These are phyloP conservation scores for Collybia sp. DNA, from an alignment of 768 basidiomycete species.

Conservation along the genomic window DNA sequence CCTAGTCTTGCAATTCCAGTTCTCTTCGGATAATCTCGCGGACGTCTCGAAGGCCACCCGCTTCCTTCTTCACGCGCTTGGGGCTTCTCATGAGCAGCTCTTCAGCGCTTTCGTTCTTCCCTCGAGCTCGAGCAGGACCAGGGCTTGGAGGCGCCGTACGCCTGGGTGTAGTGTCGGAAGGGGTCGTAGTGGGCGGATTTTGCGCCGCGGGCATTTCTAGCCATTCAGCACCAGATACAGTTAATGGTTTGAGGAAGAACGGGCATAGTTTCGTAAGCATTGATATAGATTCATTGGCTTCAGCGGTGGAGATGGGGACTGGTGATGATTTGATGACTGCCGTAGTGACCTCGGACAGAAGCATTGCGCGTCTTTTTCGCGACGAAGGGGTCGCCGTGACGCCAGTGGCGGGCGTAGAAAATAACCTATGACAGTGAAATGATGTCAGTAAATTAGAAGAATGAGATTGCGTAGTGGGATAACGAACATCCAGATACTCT, in stretches of 20 bases:
- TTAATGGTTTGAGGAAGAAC: constrained; percentile 69
- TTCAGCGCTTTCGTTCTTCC: constrained; percentile 54
- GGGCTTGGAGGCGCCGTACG: constrained; percentile 41
- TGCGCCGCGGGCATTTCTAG: constrained; percentile 56
- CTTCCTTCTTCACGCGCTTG: constrained; percentile 62
- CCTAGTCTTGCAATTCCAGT: constrained; percentile 64
- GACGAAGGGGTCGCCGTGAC: constrained; percentile 46
- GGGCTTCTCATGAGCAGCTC: constrained; percentile 69
- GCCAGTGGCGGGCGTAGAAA: constrained; percentile 54
- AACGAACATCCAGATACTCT: constrained; percentile 85
- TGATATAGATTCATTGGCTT: constrained; percentile 69
- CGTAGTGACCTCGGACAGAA: constrained; percentile 56
- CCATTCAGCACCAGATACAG: constrained; percentile 55
- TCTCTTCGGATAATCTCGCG: constrained; percentile 79
- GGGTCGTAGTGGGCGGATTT: constrained; percentile 13
- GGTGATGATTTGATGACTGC: constrained; percentile 79
- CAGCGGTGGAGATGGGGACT: constrained; percentile 72
- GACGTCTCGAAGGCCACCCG: constrained; percentile 72
- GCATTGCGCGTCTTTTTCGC: constrained; percentile 71
- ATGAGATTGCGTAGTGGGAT: constrained; percentile 3
- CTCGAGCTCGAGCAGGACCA: constrained; percentile 27
- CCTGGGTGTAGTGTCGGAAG: constrained; percentile 37
- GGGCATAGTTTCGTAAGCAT: constrained; percentile 70
- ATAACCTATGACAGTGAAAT: constrained; percentile 45
- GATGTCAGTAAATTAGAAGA: background rate